Evolutionary conservation across 257 asterid species (phyloP).

Genomic region (Nicotiana tabacum): DNA sequence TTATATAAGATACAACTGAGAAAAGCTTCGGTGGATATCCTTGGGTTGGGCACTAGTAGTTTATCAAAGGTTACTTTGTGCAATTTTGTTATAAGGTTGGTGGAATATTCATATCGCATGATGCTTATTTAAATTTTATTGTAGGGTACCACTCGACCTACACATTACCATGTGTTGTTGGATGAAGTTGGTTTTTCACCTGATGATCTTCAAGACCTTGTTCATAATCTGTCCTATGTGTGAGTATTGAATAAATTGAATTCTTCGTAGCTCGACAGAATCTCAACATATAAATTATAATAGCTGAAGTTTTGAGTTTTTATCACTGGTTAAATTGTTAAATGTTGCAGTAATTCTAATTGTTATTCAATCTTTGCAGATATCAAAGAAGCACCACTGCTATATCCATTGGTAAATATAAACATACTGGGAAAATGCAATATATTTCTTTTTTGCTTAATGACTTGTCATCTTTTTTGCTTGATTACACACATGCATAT

Average conservation of each 20-base stretch:
- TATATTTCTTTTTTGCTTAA: not conserved
- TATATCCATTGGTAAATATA: conserved; percentile 68
- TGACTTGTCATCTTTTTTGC: not conserved
- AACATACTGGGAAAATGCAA: not conserved
- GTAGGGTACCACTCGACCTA: conserved; percentile 89
- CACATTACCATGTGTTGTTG: conserved; percentile 72
- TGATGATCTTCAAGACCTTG: conserved; percentile 89
- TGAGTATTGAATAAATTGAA: conserved; percentile 28
- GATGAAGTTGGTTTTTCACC: conserved; percentile 82
- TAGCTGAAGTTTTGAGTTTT: not conserved
- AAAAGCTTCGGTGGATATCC: not conserved
- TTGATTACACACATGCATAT: not conserved
- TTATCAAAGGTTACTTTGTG: not conserved
- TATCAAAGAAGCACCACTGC: conserved; percentile 96
- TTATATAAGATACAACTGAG: not conserved
- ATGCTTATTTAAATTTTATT: not conserved
- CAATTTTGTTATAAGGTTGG: not conserved
- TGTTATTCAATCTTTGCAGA: conserved; percentile 31
- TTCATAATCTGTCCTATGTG: conserved; percentile 85
- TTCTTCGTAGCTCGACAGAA: not conserved
- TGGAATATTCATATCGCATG: not conserved
- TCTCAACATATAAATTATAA: not conserved
- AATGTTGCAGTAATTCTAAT: not conserved
- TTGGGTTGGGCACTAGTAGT: not conserved
- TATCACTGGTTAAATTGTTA: not conserved